These are phyloP conservation scores for Macaranga tanarius DNA, from an alignment of 441 rosid genomes.

Conservation along the genomic window DNA sequence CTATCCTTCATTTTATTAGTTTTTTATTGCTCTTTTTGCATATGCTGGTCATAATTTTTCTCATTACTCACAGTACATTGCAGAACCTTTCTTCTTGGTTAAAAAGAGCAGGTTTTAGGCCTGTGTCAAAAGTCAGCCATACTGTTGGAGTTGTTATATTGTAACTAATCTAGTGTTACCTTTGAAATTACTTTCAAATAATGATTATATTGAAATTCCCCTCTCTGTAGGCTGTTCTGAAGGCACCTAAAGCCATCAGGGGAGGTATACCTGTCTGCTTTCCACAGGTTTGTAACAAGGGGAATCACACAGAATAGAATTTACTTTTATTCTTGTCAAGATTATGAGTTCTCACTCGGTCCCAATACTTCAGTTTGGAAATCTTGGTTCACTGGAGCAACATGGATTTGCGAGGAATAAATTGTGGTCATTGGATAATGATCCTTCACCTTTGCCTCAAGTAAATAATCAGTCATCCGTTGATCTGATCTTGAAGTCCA, in stretches of 20 bases:
- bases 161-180: not conserved
- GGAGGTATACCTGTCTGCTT: constrained; percentile 97
- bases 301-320: constrained; percentile 17
- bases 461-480: constrained; percentile 46
- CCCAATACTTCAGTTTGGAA: constrained; percentile 58
- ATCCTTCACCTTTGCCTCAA: constrained; percentile 64
- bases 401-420: constrained; percentile 97
- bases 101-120: not conserved
- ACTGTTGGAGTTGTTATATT: constrained; percentile 4
- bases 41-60: not conserved
- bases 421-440: constrained; percentile 73
- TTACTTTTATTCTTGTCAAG: not conserved
- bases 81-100: not conserved
- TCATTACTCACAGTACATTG: not conserved
- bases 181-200: not conserved
- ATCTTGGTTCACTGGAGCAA: constrained; percentile 60
- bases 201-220: not conserved
- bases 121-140: not conserved
- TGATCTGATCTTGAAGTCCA: constrained; percentile 77
- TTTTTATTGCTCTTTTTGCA: not conserved
- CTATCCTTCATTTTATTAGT: not conserved
- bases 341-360: constrained; percentile 12
- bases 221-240: constrained; percentile 60
- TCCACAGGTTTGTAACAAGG: constrained; percentile 73
- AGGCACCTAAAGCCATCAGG: constrained; percentile 70